Base-by-base conservation (phyloP, 1,284 basidiomycete genomes). In the Apiotrichum laibachii region DNA sequence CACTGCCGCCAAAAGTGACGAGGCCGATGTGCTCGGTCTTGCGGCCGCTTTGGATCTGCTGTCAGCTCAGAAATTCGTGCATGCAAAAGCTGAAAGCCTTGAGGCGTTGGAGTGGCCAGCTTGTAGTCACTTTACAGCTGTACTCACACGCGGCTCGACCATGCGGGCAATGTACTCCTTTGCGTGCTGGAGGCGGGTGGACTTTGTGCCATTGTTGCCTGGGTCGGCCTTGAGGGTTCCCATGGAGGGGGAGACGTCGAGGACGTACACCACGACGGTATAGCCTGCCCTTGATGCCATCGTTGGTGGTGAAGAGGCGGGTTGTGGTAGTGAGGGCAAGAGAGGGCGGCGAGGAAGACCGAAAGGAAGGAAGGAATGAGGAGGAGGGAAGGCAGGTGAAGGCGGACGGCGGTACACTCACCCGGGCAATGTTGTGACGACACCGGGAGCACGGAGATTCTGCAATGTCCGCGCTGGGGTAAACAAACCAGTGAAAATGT, bases 21-120 rank as follows among this genome's bases (percentile, higher is more conserved):
- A 97, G 84, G 19, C 89, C 90, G 70, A 91, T 92, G 68, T 90
- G 86, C 69, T 95, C 92, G 12, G 93, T 95, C 80, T 96, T 96
- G 46, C 92, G 82, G 7, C 87, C 89, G 65, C 88, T 85, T 72
- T 87, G 91, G 61, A 96, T 91, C 92, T 93, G 65, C 19, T 34
- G 52, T 51, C 18, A 37, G 34, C 40, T 16, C n/a, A 39, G 43
- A n/a, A 6, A 40, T 12, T n/a, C 8, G 39, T n/a, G n/a, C n/a
- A n/a, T n/a, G n/a, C n/a, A n/a, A n/a, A n/a, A n/a, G n/a, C n/a
- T n/a, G n/a, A n/a, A n/a, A n/a, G n/a, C n/a, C n/a, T n/a, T n/a
- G 12, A 39, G 37, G n/a, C 18, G 2, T 18, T 18, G 18, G n/a
- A 8, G 40, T 42, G 18, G 18, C 53, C 37, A 62, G 53, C 50